Percentiles rank a stretch among this genome's conserved stretches.
Evolutionary conservation across 305 asterid genomes (phyloP).

Genomic region (Fraxinus paxiana): DNA sequence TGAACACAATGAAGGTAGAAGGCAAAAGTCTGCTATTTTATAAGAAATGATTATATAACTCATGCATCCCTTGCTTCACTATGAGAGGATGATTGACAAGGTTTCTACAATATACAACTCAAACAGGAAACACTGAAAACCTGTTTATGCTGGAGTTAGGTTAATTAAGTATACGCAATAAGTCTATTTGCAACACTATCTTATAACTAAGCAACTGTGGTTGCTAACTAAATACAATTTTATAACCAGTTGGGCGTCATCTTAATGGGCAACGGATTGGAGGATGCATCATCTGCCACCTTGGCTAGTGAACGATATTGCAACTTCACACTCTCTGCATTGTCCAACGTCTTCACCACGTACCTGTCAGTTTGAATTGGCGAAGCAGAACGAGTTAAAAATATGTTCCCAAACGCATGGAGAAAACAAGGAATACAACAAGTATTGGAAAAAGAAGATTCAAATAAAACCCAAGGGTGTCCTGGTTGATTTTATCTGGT

Average conservation of each 20-base stretch:
- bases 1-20: not conserved
- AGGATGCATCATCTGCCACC: slow-evolving; percentile 45
- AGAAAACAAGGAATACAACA: not conserved
- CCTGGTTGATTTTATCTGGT: not conserved
- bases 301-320: slow-evolving; percentile 88
- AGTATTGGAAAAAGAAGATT: not conserved
- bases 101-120: slow-evolving; percentile 3
- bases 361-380: slow-evolving; percentile 48
- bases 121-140: not conserved
- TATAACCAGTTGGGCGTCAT: slow-evolving; percentile 57
- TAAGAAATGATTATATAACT: not conserved
- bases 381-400: not conserved
- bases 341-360: slow-evolving; percentile 92
- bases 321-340: slow-evolving; percentile 93
- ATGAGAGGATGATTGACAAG: not conserved
- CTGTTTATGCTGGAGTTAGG: not conserved
- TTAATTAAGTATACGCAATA: not conserved
- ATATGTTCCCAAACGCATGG: not conserved
- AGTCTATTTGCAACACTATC: not conserved
- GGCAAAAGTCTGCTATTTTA: not conserved
- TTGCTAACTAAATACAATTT: slow-evolving; percentile 11
- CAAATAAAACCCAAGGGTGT: not conserved
- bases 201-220: not conserved
- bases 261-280: slow-evolving; percentile 47
- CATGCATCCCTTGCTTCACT: not conserved